Base-by-base conservation (phyloP, 805 yeast genomes). In the Nakazawaea holstii region DNA sequence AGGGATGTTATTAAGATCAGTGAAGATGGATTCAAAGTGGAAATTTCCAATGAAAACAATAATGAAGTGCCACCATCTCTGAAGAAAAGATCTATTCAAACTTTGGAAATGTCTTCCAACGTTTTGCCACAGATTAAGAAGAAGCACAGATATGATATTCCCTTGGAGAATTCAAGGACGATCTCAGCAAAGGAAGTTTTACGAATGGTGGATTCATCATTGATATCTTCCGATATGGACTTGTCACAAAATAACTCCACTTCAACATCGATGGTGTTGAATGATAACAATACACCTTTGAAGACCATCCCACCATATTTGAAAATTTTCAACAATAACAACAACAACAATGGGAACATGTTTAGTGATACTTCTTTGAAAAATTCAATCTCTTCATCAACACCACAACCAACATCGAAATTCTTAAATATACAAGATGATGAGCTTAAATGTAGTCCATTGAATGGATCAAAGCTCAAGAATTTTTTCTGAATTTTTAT, bases 161-260 rank as follows among this genome's bases (percentile, higher is more conserved):
- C 50, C 1, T 52, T 61, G 35, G 71, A 67, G 31, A 65, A 64
- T 45, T 64, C 69, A 2, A 60, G 60, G 62, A 64, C 67, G 3
- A 59, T 67, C 8, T 61, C 68, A 4, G 68, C 67, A 6, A 59
- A 59, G 36, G 69, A 66, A 2, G 65, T 67, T 5, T 51, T 67
- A 54, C 56, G 62, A 15, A 66, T 67, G 70, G 70, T 67, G 38
- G 71, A 67, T 49, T 67, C 65, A 32, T 63, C 69, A 14, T 55
- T 67, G 35, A 66, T 67, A 15, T 63, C 67, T 5, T 62, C 67
- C 48, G 71, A 67, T 51, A 64, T 66, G 7, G 55, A 53, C 13
- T 33, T 33, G 15, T 45, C 45, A 8, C 40, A 38, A 13, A 42
- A 31, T 35, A 41, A 28, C 31, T 24, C 30, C 24, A 46, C 45